Conservation (phyloP, 192 early-diverging fungal genomes). For the Funneliformis mosseae region DNA sequence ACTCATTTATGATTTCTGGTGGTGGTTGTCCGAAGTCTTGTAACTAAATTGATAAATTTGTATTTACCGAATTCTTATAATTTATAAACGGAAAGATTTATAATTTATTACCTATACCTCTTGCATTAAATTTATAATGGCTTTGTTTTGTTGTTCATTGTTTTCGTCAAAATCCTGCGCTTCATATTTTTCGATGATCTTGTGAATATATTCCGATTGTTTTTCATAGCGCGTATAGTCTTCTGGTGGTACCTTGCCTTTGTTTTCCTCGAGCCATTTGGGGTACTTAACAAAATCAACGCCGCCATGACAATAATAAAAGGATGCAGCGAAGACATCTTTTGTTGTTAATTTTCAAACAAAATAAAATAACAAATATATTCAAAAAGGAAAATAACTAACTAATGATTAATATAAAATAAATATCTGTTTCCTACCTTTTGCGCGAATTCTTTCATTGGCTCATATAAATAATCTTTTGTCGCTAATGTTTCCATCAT, state of each 20-base stretch:
- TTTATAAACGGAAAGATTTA: neutral
- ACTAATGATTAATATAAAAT: neutral
- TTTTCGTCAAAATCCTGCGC: constrained; percentile 65
- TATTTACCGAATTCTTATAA: neutral
- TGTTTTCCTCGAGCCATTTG: constrained; percentile 81
- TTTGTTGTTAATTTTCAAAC: neutral
- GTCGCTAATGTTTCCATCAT: constrained; percentile 92
- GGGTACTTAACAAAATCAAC: constrained; percentile 70
- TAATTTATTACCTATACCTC: constrained; percentile 53
- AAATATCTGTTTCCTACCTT: constrained; percentile 54
- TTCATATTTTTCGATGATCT: constrained; percentile 88
- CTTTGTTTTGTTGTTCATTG: constrained; percentile 67
- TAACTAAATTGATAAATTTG: constrained; percentile 63
- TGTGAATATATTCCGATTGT: constrained; percentile 74
- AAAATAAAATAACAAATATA: constrained; percentile 29
- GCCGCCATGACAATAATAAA: constrained; percentile 13
- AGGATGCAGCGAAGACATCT: constrained; percentile 30
- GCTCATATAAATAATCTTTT: constrained; percentile 93
- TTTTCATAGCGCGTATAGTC: constrained; percentile 77
- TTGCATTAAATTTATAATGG: constrained; percentile 91
- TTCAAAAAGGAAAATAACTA: neutral
- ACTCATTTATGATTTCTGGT: constrained; percentile 80
- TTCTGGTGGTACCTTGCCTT: constrained; percentile 63
- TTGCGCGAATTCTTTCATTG: constrained; percentile 85
- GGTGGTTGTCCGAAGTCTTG: constrained; percentile 97